phyloP scores from a whole-genome alignment of 495 filamentous ascomycete genomes.

The Melanomma pulvis-pyrius region DNA sequence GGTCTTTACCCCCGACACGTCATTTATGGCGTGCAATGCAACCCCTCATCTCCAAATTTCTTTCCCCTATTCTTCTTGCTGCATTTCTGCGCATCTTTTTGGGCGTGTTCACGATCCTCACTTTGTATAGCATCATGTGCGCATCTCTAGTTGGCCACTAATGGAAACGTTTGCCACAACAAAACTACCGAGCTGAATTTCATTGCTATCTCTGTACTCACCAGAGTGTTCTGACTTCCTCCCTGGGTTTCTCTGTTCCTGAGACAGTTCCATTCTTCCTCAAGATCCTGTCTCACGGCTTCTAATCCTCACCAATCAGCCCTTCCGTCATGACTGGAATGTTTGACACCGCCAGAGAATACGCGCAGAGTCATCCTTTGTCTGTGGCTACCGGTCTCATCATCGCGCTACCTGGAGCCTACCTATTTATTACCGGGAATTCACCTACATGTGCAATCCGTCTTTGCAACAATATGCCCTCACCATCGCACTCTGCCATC shows the following conservation, averaged over 20 bases:
- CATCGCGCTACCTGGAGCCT: conserved; percentile 26
- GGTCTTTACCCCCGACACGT: conserved; percentile 16
- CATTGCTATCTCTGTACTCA: background rate
- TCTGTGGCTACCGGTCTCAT: conserved; percentile 18
- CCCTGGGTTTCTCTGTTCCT: background rate
- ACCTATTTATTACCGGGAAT: conserved; percentile 19
- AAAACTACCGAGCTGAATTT: background rate
- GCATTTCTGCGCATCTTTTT: conserved; percentile 13
- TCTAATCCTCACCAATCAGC: background rate
- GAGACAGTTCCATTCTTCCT: background rate
- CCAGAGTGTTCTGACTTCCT: background rate
- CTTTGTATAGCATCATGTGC: conserved; percentile 10
- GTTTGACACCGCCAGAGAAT: conserved; percentile 21
- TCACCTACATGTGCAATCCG: conserved; percentile 13
- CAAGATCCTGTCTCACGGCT: background rate
- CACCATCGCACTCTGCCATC: conserved; percentile 1
- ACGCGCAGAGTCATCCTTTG: conserved; percentile 23
- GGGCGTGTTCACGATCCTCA: background rate
- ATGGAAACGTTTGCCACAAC: conserved; percentile 24
- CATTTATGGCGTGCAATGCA: conserved; percentile 15
- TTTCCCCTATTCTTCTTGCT: background rate
- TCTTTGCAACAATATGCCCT: conserved; percentile 1
- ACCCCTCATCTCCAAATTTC: background rate
- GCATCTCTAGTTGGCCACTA: conserved; percentile 12
- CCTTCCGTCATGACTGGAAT: conserved; percentile 6